Evolutionary conservation across 2,329 filamentous ascomycete genomes (phyloP).

Genomic region (Monilinia laxa): DNA sequence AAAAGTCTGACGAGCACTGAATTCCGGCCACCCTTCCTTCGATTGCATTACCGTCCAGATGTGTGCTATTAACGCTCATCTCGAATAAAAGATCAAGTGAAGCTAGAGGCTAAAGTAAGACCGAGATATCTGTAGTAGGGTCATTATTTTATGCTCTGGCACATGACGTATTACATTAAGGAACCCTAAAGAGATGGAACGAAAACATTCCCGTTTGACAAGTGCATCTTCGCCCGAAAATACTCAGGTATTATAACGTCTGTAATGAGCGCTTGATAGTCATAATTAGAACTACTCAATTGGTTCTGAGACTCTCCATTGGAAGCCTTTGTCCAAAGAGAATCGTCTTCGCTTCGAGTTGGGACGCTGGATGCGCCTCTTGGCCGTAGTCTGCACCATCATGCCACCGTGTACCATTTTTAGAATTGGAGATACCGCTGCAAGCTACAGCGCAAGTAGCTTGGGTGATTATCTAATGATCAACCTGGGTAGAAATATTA

Average conservation of each 20-base stretch:
- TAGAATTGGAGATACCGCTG: not conserved
- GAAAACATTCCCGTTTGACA: constrained; percentile 29
- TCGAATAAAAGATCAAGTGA: constrained; percentile 29
- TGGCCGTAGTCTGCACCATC: constrained; percentile 7
- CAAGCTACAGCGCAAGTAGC: not conserved
- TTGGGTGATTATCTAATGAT: not conserved
- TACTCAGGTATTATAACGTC: constrained; percentile 23
- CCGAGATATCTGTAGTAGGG: constrained; percentile 24
- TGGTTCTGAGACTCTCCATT: constrained; percentile 11
- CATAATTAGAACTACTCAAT: constrained; percentile 19
- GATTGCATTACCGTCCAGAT: constrained; percentile 23
- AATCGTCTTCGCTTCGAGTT: constrained; percentile 23
- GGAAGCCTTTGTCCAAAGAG: constrained; percentile 22
- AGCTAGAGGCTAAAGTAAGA: constrained; percentile 22
- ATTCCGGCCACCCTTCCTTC: constrained; percentile 64
- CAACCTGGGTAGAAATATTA: not conserved
- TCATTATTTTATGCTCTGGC: not conserved
- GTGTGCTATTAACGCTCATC: constrained; percentile 28
- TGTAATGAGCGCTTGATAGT: constrained; percentile 13
- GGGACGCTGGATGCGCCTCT: constrained; percentile 26
- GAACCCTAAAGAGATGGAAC: not conserved
- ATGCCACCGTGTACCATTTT: too few species aligned
- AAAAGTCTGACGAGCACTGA: constrained; percentile 62
- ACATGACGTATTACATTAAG: not conserved
- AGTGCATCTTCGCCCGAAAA: constrained; percentile 25